Evolutionary conservation across 2,329 filamentous ascomycete genomes (phyloP).

Genomic region (Ambrosiella xylebori): DNA sequence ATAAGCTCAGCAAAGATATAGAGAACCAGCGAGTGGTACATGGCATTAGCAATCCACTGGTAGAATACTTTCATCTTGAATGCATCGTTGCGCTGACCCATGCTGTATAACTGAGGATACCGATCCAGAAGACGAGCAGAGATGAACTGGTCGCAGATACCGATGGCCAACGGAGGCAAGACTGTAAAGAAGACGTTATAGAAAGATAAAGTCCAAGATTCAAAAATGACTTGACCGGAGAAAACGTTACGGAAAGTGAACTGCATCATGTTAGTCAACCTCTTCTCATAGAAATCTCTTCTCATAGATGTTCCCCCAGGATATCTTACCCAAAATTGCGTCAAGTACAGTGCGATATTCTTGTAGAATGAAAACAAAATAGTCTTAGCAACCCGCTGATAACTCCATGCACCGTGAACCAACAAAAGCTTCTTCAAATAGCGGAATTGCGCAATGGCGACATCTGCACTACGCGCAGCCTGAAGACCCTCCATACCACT

Average conservation of each 20-base stretch:
- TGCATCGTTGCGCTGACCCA: conserved; percentile 84
- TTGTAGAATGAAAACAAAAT: conserved; percentile 99
- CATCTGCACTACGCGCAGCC: conserved; percentile 86
- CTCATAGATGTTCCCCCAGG: background rate
- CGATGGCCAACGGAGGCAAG: conserved; percentile 79
- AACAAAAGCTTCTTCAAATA: conserved; percentile 85
- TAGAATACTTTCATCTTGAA: conserved; percentile 87
- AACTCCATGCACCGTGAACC: conserved; percentile 94
- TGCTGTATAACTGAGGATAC: conserved; percentile 87
- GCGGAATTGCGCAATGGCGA: conserved; percentile 89
- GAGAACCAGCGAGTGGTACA: conserved; percentile 88
- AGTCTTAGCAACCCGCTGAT: conserved; percentile 90
- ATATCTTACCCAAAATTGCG: conserved; percentile 80
- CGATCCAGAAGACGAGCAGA: conserved; percentile 83
- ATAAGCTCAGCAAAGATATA: conserved; percentile 73
- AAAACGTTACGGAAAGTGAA: conserved; percentile 98
- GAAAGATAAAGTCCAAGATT: conserved; percentile 98
- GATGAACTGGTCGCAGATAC: conserved; percentile 95
- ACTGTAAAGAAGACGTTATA: conserved; percentile 99
- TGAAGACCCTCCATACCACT: conserved; percentile 94
- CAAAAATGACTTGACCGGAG: conserved; percentile 93
- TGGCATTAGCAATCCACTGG: conserved; percentile 83
- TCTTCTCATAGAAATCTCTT: background rate
- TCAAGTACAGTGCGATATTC: conserved; percentile 97
- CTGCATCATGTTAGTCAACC: conserved; percentile 24